Percentiles rank a stretch among this genome's conserved stretches.
Conservation (phyloP, 441 rosid genomes). For the Aquilaria agallochum region DNA sequence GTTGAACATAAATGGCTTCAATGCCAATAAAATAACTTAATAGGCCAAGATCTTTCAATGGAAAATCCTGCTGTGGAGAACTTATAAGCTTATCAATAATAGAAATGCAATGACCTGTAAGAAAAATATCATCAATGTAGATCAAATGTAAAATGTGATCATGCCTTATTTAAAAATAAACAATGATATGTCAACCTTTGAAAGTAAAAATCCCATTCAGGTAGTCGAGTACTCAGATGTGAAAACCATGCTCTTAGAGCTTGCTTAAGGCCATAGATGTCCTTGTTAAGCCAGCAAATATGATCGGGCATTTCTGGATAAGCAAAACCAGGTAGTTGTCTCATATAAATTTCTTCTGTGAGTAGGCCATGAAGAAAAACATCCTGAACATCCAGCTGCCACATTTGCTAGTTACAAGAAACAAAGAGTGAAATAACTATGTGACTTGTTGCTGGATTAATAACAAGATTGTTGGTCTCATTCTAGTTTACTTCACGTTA, state of each 20-base stretch:
- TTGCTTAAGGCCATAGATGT: neutral
- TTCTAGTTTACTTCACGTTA: neutral
- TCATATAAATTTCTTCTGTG: neutral
- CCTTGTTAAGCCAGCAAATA: neutral
- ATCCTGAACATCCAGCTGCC: neutral
- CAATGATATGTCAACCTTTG: neutral
- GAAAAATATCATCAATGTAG: no score
- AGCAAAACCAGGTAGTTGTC: neutral
- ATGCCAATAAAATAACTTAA: neutral
- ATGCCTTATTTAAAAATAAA: no score
- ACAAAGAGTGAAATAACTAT: neutral
- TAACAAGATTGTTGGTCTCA: neutral
- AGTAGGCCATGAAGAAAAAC: neutral
- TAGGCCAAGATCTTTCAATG: no score
- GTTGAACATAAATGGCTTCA: neutral
- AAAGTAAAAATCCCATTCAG: neutral
- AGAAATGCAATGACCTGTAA: no score
- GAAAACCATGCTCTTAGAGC: neutral
- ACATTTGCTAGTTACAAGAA: neutral
- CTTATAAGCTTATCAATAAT: no score
- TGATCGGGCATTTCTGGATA: neutral
- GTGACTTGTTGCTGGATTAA: neutral
- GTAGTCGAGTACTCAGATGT: neutral
- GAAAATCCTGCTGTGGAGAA: no score
- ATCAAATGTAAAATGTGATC: no score